Base-by-base conservation (phyloP, 768 basidiomycete species). In the Rhizopogon vulgaris region DNA sequence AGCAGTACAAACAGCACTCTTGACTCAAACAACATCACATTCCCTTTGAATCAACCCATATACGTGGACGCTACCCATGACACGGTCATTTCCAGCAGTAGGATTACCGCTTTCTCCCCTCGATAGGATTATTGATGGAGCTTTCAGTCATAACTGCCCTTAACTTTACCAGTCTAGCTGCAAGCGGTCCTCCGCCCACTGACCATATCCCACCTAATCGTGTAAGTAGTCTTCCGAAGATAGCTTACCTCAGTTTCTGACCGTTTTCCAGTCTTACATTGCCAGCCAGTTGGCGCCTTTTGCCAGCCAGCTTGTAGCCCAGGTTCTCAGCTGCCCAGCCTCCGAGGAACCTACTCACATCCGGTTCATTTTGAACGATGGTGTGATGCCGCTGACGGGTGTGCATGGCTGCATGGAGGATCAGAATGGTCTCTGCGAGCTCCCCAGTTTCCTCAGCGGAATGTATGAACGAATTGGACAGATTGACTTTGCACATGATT, bases 281-380 rank as follows among this genome's bases (percentile, higher is more conserved):
- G 61, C 68, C 2, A 73, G 71, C 32, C 69, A 73, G 55, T 67
- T 76, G 55, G 67, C 69, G 6, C 76, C 78, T 2, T 79, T 79
- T 60, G 74, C 73, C 0, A 64, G 75, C n/a, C 74, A 78, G 58
- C 63, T 78, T 36, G 73, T 76, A 25, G 69, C 71, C 32, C 78
- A 79, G 53, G 69, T 78, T 7, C 60, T 78, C 36, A 63, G 67
- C 10, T 78, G 75, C 58, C 63, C 67, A 30, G 64, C 60, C 40
- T 49, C 52, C 6, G 46, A 55, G 38, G 51, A 60, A 3, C 57
- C 63, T 5, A 63, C 67, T 12, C 60, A 71, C 49, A 71, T 78
- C 52, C 65, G 77, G 15, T 70, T 73, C 62, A 66, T 78, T 41
- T 64, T 78, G 24, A 80, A 80, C 58, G 79, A 80, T 57, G 78